Percentiles rank a stretch among this genome's conserved stretches.
phyloP scores from a whole-genome alignment of 2,329 filamentous ascomycete species.

The Chaetomiaceae sp. region DNA sequence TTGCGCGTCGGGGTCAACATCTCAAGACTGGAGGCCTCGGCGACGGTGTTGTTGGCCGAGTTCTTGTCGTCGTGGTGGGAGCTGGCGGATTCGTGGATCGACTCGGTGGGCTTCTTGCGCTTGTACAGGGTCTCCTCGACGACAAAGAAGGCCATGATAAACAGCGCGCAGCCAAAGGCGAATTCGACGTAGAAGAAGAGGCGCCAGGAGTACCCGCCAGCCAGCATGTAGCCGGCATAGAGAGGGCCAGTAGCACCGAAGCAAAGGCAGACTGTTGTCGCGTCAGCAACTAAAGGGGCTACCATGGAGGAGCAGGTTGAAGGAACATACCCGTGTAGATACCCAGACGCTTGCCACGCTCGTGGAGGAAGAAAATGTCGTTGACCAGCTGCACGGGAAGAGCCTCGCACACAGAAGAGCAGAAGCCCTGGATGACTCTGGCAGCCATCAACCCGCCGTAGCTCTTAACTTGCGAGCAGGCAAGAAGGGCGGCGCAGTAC shows the following conservation, averaged over 20 bases:
- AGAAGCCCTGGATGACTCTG: conserved; percentile 34
- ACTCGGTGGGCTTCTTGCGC: conserved; percentile 8
- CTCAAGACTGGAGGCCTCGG: neutral
- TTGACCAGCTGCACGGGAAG: conserved; percentile 37
- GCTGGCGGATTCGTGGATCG: conserved; percentile 1
- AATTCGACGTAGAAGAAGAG: conserved; percentile 56
- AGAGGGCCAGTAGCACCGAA: conserved; percentile 49
- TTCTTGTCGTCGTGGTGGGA: conserved; percentile 13
- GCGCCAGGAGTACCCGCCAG: conserved; percentile 52
- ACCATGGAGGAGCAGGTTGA: too few species aligned
- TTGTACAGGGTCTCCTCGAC: conserved; percentile 25
- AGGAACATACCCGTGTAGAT: conserved; percentile 46
- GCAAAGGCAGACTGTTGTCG: conserved; percentile 51
- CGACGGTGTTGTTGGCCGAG: neutral
- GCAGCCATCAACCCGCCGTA: conserved; percentile 33
- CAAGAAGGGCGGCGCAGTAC: conserved; percentile 35
- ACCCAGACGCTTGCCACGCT: conserved; percentile 46
- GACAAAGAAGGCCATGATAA: conserved; percentile 25
- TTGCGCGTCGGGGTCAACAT: conserved; percentile 30
- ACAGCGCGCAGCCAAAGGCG: conserved; percentile 37
- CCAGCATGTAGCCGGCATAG: conserved; percentile 55
- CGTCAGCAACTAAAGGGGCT: too few species aligned
- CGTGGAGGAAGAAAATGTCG: conserved; percentile 39
- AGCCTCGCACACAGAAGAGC: conserved; percentile 36
- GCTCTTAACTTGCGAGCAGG: conserved; percentile 30